Percentiles rank a stretch among this genome's conserved stretches.
Evolutionary conservation across 345 rosid genomes (phyloP).

Genomic region (Citropsis articulata): DNA sequence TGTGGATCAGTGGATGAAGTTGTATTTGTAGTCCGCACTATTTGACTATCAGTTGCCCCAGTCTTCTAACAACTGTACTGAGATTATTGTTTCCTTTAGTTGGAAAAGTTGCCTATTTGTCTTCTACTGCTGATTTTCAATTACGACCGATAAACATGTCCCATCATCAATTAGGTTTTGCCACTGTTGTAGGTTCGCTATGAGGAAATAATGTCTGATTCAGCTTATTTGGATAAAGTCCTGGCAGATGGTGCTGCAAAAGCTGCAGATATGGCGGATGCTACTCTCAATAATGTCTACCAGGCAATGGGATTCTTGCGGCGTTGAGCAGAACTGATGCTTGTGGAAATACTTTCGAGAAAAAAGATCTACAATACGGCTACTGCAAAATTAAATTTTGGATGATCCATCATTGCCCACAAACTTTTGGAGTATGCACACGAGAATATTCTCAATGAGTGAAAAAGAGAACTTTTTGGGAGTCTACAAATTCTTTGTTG

Average conservation of each 20-base stretch:
- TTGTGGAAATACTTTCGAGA: neutral
- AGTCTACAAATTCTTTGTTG: conserved; percentile 20
- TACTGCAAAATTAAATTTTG: conserved; percentile 12
- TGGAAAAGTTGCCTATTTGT: conserved; percentile 1
- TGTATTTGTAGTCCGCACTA: neutral
- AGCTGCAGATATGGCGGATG: conserved; percentile 64
- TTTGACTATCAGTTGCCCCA: neutral
- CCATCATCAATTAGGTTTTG: conserved; percentile 13
- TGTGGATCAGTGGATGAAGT: neutral
- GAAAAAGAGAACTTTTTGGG: conserved; percentile 13
- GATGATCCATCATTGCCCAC: conserved; percentile 22
- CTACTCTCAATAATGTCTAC: conserved; percentile 52
- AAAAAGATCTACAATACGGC: conserved; percentile 15
- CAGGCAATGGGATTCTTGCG: conserved; percentile 83
- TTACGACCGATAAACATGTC: conserved; percentile 4
- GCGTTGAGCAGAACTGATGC: conserved; percentile 30
- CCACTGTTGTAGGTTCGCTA: conserved; percentile 51
- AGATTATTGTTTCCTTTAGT: neutral
- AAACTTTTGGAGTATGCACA: conserved; percentile 17
- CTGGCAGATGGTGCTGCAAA: conserved; percentile 58
- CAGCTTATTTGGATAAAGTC: conserved; percentile 56
- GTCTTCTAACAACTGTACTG: conserved; percentile 1
- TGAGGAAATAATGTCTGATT: conserved; percentile 62
- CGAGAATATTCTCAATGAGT: conserved; percentile 21
- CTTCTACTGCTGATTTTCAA: neutral